Conservation (phyloP, 108 stramenopile species). For the Skeletonema marinoi region DNA sequence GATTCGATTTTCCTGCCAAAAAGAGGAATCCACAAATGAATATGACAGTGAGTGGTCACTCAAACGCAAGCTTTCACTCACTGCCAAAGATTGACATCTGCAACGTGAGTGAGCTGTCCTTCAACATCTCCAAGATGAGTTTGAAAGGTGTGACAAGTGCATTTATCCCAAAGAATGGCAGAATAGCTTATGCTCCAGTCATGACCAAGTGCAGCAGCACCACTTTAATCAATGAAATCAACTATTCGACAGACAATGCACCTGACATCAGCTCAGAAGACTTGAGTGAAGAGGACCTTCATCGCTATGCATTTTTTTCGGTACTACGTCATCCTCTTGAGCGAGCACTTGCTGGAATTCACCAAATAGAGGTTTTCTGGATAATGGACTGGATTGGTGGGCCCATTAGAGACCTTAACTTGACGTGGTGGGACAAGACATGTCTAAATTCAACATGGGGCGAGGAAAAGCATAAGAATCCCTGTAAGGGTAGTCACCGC, state of each 20-base stretch:
- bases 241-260: neutral
- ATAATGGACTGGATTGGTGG: neutral
- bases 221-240: neutral
- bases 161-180: neutral
- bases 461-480: neutral
- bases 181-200: neutral
- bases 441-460: neutral
- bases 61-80: neutral
- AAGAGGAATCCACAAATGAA: neutral
- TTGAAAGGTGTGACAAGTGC: neutral
- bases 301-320: neutral
- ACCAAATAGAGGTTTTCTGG: neutral
- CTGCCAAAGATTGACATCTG: neutral
- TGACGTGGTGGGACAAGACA: neutral
- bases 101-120: neutral
- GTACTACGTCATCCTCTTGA: neutral
- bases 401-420: neutral
- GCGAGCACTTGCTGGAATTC: neutral
- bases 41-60: neutral
- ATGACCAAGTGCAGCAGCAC: neutral
- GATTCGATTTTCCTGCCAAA: neutral
- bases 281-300: neutral
- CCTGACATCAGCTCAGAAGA: neutral
- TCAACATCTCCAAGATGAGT: neutral
- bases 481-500: neutral